Evolutionary conservation across 768 basidiomycete genomes (phyloP).

Genomic region (Suillus fuscotomentosus): DNA sequence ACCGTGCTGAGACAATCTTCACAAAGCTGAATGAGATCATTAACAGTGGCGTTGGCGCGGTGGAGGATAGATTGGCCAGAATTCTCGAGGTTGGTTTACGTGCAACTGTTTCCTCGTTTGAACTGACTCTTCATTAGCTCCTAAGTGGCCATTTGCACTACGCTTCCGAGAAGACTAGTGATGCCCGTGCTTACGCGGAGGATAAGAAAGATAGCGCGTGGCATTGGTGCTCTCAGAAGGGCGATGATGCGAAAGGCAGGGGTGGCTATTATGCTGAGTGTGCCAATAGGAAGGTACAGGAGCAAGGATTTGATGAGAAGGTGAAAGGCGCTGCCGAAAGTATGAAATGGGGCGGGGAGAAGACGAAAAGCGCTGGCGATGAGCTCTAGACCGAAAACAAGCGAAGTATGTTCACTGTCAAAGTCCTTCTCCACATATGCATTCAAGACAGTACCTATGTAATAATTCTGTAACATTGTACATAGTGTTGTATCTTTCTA

Average conservation of each 20-base stretch:
- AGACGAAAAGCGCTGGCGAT: conserved; percentile 27
- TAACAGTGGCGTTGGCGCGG: conserved; percentile 63
- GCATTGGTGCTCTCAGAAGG: conserved; percentile 23
- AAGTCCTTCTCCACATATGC: not conserved
- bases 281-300: conserved; percentile 22
- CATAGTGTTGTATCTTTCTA: too few species aligned
- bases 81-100: conserved; percentile 34
- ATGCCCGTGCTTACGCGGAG: conserved; percentile 3
- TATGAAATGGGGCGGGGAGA: conserved; percentile 22
- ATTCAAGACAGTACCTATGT: not conserved
- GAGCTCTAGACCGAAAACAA: conserved; percentile 32
- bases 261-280: conserved; percentile 25
- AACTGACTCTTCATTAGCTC: conserved; percentile 17
- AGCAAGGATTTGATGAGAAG: conserved; percentile 20
- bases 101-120: too few species aligned
- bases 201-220: conserved; percentile 3
- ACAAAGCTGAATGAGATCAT: conserved; percentile 64
- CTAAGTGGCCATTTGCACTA: conserved; percentile 38
- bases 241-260: conserved; percentile 21
- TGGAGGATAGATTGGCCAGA: conserved; percentile 70
- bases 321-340: conserved; percentile 22
- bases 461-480: not conserved
- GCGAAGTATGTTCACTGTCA: not conserved
- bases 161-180: conserved; percentile 28
- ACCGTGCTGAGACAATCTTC: conserved; percentile 55